phyloP scores from a whole-genome alignment of 2,329 filamentous ascomycete species.

The Colletotrichum tanaceti region DNA sequence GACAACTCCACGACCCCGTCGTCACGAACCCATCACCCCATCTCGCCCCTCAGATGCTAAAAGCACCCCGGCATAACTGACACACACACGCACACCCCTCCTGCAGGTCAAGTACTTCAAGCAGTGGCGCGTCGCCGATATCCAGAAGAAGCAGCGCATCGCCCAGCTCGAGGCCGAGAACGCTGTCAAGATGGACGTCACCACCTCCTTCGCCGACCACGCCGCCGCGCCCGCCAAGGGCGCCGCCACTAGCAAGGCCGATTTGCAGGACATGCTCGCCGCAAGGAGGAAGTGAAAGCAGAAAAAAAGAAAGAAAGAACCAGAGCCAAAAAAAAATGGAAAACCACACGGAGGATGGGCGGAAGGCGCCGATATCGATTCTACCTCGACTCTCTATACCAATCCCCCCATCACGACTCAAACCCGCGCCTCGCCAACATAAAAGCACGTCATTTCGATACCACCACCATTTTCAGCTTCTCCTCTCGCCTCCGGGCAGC shows the following conservation, averaged over 20 bases:
- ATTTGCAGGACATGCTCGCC: slow-evolving; percentile 56
- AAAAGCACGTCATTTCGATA: slow-evolving; percentile 18
- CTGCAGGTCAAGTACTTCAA: slow-evolving; percentile 94
- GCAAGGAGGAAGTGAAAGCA: slow-evolving; percentile 30
- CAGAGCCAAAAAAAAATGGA: slow-evolving; percentile 29
- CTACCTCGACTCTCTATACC: not conserved
- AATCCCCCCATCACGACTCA: not conserved
- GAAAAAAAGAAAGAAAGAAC: slow-evolving; percentile 46
- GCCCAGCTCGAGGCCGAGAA: slow-evolving; percentile 80
- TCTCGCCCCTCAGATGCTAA: not conserved
- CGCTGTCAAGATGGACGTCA: slow-evolving; percentile 68
- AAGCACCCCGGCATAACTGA: not conserved
- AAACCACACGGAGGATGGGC: not conserved
- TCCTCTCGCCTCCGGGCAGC: not conserved
- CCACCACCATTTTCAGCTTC: slow-evolving; percentile 14
- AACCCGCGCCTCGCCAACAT: too few species aligned
- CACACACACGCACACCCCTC: not conserved
- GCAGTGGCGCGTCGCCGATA: slow-evolving; percentile 92
- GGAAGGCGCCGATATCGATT: not conserved
- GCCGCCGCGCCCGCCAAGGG: slow-evolving; percentile 42
- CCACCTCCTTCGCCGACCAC: slow-evolving; percentile 49
- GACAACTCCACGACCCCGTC: too few species aligned
- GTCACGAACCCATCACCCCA: too few species aligned
- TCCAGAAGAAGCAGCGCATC: slow-evolving; percentile 84
- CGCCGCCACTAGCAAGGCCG: slow-evolving; percentile 47